phyloP scores from a whole-genome alignment of 2,329 filamentous ascomycete genomes.

The Ophiostoma ulmi region DNA sequence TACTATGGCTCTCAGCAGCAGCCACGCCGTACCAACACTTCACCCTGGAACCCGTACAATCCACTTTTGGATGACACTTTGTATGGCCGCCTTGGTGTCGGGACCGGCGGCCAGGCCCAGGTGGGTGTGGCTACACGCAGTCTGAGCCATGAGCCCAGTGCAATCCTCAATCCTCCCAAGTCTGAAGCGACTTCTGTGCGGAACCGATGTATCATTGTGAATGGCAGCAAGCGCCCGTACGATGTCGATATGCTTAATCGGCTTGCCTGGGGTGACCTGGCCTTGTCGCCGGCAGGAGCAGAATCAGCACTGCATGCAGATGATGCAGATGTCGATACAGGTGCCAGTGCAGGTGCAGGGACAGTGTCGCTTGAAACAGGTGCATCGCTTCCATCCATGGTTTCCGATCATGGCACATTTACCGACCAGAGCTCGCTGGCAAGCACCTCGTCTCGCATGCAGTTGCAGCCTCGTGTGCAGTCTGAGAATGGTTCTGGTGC shows the following conservation, averaged over 20 bases:
- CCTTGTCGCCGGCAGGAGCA: too few species aligned
- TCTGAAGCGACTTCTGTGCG: neutral
- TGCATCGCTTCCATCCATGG: neutral
- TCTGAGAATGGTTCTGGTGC: too few species aligned
- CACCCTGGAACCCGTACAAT: neutral
- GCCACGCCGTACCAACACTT: neutral
- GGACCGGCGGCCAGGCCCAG: neutral
- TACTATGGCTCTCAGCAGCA: neutral
- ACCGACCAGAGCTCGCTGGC: neutral
- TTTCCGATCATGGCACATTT: neutral
- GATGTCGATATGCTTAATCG: slow-evolving; percentile 4
- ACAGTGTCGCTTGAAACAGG: neutral
- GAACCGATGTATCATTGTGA: neutral
- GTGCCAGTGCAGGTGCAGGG: neutral
- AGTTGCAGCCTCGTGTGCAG: neutral
- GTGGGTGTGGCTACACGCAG: neutral
- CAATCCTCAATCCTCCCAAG: neutral
- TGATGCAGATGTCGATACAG: neutral
- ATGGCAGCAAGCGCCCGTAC: neutral
- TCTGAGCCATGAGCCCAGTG: neutral
- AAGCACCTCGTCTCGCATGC: neutral
- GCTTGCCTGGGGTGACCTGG: neutral
- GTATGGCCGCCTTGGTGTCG: neutral
- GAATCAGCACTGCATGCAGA: neutral
- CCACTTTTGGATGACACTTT: neutral